Conservation (phyloP, 78 protist species). For the Bodo saltans region DNA sequence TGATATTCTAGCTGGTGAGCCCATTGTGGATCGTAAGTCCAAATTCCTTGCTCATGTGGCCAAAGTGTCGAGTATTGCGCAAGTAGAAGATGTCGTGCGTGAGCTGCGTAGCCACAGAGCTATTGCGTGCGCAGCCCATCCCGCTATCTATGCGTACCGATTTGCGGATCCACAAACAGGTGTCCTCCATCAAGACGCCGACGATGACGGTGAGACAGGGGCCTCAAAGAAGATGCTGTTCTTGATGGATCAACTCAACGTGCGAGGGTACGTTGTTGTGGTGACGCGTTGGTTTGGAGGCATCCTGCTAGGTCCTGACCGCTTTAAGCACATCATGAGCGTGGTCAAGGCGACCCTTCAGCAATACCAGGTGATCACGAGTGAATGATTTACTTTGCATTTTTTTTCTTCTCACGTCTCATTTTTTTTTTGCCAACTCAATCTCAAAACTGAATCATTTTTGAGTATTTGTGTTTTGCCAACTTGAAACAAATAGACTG, state of each 20-base stretch:
- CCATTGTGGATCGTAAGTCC: constrained; percentile 4
- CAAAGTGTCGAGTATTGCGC: background rate
- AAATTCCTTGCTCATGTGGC: constrained; percentile 45
- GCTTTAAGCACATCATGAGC: constrained; percentile 61
- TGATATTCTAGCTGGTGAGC: too few relatives aligned
- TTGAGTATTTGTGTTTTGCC: too few relatives aligned
- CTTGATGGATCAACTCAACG: constrained; percentile 35
- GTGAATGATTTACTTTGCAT: too few relatives aligned
- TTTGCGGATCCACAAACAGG: background rate
- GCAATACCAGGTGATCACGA: background rate
- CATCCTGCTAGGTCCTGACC: constrained; percentile 60
- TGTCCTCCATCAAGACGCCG: constrained; percentile 37
- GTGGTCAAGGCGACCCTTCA: constrained; percentile 36
- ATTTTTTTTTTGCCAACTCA: too few relatives aligned
- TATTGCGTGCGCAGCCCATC: constrained; percentile 30
- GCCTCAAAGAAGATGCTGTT: constrained; percentile 57
- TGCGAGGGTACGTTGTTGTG: constrained; percentile 36
- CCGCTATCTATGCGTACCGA: constrained; percentile 37
- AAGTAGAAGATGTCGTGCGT: background rate
- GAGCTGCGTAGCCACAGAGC: background rate
- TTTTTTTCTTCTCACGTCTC: too few relatives aligned
- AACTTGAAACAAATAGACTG: too few relatives aligned
- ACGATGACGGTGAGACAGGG: constrained; percentile 70
- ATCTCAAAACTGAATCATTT: too few relatives aligned
- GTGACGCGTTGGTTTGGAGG: constrained; percentile 74